Conservation (phyloP, 768 basidiomycete species). For the Boletus edulis region DNA sequence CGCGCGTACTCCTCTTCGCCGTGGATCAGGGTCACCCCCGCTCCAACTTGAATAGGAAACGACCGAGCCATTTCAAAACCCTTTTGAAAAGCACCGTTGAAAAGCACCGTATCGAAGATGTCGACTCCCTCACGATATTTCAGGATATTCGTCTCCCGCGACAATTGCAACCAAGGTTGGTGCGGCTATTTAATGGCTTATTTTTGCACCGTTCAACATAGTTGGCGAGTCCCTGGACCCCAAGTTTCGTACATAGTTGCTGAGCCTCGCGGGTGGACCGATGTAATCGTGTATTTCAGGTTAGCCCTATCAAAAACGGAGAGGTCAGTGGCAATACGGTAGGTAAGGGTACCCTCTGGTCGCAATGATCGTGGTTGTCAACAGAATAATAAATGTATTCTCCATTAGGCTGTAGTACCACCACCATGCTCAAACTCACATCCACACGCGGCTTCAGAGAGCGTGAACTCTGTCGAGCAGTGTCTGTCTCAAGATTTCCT, state of each 20-base stretch:
- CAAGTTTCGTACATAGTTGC: neutral
- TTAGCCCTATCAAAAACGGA: too few relatives aligned
- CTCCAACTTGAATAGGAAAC: conserved; percentile 12
- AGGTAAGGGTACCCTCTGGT: too few relatives aligned
- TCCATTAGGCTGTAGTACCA: neutral
- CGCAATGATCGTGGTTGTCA: neutral
- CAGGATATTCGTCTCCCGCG: conserved; percentile 18
- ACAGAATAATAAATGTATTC: neutral
- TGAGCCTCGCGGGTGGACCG: conserved; percentile 17
- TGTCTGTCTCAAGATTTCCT: neutral
- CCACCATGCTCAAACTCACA: neutral
- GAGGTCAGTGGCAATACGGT: too few relatives aligned
- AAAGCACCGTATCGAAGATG: conserved; percentile 33
- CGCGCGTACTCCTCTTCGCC: conserved; percentile 24
- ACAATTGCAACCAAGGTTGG: neutral
- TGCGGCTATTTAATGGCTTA: conserved; percentile 14
- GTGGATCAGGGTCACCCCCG: conserved; percentile 30
- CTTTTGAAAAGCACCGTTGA: conserved; percentile 32
- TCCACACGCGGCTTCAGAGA: neutral
- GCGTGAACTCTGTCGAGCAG: neutral
- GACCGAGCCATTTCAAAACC: conserved; percentile 11
- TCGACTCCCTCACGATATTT: conserved; percentile 25
- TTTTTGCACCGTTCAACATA: conserved; percentile 20
- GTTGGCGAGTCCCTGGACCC: neutral
- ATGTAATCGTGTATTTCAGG: neutral